Percentiles rank a stretch among this genome's conserved stretches.
Conservation (phyloP, 495 filamentous ascomycete species). For the Penicillium turbatum region DNA sequence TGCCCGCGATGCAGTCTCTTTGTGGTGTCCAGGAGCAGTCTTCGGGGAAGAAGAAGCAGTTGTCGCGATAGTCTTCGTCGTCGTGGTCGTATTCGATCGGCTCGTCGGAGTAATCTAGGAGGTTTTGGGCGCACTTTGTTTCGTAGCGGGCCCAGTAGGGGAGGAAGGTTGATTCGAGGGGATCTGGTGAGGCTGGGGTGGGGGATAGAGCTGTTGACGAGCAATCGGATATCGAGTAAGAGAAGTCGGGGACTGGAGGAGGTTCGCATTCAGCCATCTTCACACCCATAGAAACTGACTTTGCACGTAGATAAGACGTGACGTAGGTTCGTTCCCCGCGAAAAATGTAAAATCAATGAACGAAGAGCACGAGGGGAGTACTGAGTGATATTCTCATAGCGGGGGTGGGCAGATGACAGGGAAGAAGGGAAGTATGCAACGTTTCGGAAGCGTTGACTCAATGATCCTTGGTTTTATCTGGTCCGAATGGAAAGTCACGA, state of each 20-base stretch:
- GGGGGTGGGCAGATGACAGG: constrained; percentile 3
- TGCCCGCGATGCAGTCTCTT: constrained; percentile 27
- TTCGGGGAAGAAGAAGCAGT: constrained; percentile 47
- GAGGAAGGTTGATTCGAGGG: constrained; percentile 23
- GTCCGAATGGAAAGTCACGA: constrained; percentile 23
- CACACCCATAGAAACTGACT: constrained; percentile 20
- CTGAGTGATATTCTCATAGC: constrained; percentile 15
- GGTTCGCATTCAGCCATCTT: constrained; percentile 31
- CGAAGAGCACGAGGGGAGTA: constrained; percentile 11
- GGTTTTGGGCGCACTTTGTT: constrained; percentile 38
- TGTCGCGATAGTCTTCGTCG: constrained; percentile 46
- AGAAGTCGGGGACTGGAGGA: constrained; percentile 20
- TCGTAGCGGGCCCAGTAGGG: constrained; percentile 43
- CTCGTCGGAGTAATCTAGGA: constrained; percentile 39
- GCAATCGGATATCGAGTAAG: constrained; percentile 12
- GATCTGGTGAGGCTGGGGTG: constrained; percentile 3
- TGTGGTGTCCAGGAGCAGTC: constrained; percentile 45
- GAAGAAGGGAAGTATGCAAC: constrained; percentile 1
- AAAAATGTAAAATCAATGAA: constrained; percentile 4
- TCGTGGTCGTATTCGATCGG: constrained; percentile 47
- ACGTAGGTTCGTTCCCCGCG: background rate
- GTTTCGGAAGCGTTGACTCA: constrained; percentile 9
- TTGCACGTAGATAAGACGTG: background rate
- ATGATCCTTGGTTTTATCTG: background rate
- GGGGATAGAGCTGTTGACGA: constrained; percentile 8